Evolutionary conservation across 768 basidiomycete genomes (phyloP).

Genomic region (Leccinum disarticulatum): DNA sequence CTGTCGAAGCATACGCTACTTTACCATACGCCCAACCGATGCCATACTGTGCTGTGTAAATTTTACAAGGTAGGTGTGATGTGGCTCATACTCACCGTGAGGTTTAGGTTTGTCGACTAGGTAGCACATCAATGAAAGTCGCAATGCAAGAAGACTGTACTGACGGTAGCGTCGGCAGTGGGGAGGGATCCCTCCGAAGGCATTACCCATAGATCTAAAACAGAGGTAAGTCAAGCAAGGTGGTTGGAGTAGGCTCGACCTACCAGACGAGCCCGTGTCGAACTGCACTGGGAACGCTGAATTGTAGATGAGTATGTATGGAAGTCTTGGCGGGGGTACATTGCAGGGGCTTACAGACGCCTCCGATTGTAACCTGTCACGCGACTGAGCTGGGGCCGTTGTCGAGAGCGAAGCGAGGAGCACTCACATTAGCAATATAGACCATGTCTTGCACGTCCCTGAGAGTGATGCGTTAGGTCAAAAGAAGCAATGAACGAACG

Average conservation of each 20-base stretch:
- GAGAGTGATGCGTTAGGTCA: conserved; percentile 17
- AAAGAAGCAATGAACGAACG: not conserved
- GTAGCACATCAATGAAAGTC: conserved; percentile 6
- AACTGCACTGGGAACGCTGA: conserved; percentile 73
- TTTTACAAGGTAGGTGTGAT: not conserved
- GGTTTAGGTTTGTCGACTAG: conserved; percentile 52
- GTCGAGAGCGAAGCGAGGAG: not conserved
- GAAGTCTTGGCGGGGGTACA: not conserved
- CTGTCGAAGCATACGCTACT: conserved; percentile 58
- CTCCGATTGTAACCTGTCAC: conserved; percentile 64
- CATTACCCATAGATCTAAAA: conserved; percentile 69
- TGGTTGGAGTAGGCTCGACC: not conserved
- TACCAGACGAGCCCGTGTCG: conserved; percentile 70
- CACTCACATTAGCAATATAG: conserved; percentile 73
- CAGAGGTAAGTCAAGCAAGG: not conserved
- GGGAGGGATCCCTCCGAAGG: conserved; percentile 48
- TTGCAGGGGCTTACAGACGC: conserved; percentile 43
- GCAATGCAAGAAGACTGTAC: conserved; percentile 8
- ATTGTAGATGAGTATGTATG: conserved; percentile 1
- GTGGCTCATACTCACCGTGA: conserved; percentile 47
- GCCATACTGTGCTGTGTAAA: conserved; percentile 55
- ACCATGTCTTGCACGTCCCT: conserved; percentile 77
- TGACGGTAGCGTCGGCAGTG: conserved; percentile 48
- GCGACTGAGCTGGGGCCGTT: conserved; percentile 1
- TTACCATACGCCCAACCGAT: conserved; percentile 75